Evolutionary conservation across 2,329 filamentous ascomycete species (phyloP).

Genomic region (Juglanconis oblonga): DNA sequence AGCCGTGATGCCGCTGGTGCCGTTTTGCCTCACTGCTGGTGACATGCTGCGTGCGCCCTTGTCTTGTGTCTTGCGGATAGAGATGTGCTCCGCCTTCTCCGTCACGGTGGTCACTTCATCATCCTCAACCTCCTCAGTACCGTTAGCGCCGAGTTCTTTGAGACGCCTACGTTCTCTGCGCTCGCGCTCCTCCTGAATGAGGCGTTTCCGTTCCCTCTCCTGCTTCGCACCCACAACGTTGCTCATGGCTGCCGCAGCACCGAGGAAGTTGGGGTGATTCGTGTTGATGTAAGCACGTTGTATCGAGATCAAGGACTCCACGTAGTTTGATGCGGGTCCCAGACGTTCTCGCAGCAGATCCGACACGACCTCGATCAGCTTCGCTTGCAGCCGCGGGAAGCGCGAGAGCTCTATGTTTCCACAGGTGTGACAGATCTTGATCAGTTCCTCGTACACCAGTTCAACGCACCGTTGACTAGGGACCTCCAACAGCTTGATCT

Average conservation of each 20-base stretch:
- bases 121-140: slow-evolving; percentile 60
- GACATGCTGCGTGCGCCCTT: slow-evolving; percentile 77
- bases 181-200: slow-evolving; percentile 79
- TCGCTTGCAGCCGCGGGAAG: slow-evolving; percentile 89
- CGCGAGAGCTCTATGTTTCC: slow-evolving; percentile 90
- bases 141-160: slow-evolving; percentile 83
- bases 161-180: slow-evolving; percentile 78
- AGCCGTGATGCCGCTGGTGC: slow-evolving; percentile 56
- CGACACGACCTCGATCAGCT: slow-evolving; percentile 96
- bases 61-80: slow-evolving; percentile 56
- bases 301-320: slow-evolving; percentile 95
- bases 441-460: slow-evolving; percentile 96
- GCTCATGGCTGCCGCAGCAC: slow-evolving; percentile 94
- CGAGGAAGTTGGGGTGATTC: slow-evolving; percentile 97
- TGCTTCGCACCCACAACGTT: slow-evolving; percentile 94
- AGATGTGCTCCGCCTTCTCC: slow-evolving; percentile 55
- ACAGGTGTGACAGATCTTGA: slow-evolving; percentile 99
- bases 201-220: slow-evolving; percentile 81
- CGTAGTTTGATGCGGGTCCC: slow-evolving; percentile 84
- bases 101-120: slow-evolving; percentile 32
- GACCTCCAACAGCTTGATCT: slow-evolving; percentile 94
- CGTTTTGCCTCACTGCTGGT: slow-evolving; percentile 71
- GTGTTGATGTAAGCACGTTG: slow-evolving; percentile 99
- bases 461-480: slow-evolving; percentile 96
- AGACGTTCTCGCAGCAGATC: slow-evolving; percentile 90